Base-by-base conservation (phyloP, 2,329 filamentous ascomycete genomes). In the Fusarium liriodendri region DNA sequence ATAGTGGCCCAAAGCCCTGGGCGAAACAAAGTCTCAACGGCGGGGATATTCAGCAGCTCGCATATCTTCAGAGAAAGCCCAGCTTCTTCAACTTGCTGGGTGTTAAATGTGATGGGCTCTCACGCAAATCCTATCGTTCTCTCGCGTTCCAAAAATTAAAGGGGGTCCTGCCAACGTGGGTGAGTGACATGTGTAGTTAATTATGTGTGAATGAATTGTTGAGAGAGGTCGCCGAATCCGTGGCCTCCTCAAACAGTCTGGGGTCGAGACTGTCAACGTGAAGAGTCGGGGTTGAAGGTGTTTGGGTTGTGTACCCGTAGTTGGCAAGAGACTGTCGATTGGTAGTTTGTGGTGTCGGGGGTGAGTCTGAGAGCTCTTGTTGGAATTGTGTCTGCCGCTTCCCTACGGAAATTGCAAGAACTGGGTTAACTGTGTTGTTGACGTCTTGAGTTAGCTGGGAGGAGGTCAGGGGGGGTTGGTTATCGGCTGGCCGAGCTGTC, bases 221-320 rank as follows among this genome's bases (percentile, higher is more conserved):
- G 18, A 16, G 14, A 59, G 40, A 29, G 9, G 6, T 7, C 10
- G 27, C n/a, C 1, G 29, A 6, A 5, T 55, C 55, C 8, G n/a
- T 14, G 7, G 11, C 59, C 1, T n/a, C 5, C n/a, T 22, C 29
- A 14, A 62, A 65, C 18, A 63, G 5, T 20, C 35, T 33, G 1
- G 57, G 64, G 6, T 74, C 68, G 14, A 72, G 55, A 3, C 22
- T 22, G 22, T 22, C 22, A 22, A 22, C 22, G 22, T 22, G 22
- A 22, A 22, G 22, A 22, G 22, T 22, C 22, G 22, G 22, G 3
- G 13, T 25, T 9, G 11, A 10, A 2, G 18, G 18, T 38, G 50
- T 20, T 2, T 59, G 61, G 20, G 6, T 18, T 8, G 20, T 5
- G 9, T 18, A 37, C 16, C 35, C 35, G 16, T 50, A 16, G 14